Percentiles rank a stretch among this genome's conserved stretches.
Conservation (phyloP, 306 rosid species). For the Ormosia emarginata region DNA sequence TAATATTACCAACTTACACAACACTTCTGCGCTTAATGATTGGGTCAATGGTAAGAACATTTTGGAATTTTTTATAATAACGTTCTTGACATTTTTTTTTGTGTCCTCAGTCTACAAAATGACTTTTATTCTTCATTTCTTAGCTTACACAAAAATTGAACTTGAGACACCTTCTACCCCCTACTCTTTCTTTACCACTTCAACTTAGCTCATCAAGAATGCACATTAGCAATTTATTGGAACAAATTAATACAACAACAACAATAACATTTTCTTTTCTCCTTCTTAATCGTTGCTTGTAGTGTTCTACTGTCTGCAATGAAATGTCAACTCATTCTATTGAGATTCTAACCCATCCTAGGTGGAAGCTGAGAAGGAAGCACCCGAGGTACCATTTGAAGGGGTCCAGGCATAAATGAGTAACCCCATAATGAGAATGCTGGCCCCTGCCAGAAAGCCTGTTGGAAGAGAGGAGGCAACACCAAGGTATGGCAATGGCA, state of each 20-base stretch:
- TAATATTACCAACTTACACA: too few species aligned
- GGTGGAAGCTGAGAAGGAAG: conserved; percentile 34
- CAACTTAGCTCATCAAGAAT: conserved; percentile 8
- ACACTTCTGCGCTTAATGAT: too few species aligned
- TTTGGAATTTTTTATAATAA: neutral
- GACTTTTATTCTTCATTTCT: neutral
- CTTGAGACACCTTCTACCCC: conserved; percentile 8
- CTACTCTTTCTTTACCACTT: neutral
- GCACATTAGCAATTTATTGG: neutral
- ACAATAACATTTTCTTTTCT: neutral
- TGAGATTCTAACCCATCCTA: neutral
- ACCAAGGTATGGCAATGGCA: conserved; percentile 86
- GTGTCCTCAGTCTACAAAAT: neutral
- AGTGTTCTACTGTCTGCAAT: neutral
- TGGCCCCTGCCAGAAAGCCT: conserved; percentile 75
- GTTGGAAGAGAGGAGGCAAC: conserved; percentile 73
- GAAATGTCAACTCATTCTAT: conserved; percentile 3
- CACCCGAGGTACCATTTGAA: conserved; percentile 33
- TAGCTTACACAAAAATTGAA: conserved; percentile 26
- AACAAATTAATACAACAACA: neutral
- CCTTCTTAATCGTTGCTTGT: neutral
- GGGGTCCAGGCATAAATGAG: conserved; percentile 80
- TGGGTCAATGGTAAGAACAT: neutral
- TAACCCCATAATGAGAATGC: conserved; percentile 61
- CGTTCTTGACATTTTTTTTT: neutral